These are phyloP conservation scores for Smithsoniella earleae DNA, from an alignment of 163 green algal genomes.

Conservation along the genomic window DNA sequence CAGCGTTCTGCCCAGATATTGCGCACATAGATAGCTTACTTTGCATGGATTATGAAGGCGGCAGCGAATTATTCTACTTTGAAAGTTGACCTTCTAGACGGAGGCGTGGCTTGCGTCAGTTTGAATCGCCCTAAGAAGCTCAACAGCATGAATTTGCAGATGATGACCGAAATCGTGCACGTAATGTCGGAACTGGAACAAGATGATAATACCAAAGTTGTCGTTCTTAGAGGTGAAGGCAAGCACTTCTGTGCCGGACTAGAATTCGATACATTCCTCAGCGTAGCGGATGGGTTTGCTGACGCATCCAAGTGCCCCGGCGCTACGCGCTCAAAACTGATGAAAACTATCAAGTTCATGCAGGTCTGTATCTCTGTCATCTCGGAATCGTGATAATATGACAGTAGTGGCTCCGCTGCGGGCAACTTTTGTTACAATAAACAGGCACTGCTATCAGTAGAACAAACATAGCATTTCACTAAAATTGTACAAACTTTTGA, in stretches of 20 bases:
- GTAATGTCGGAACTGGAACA: neutral
- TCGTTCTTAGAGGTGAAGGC: constrained; percentile 60
- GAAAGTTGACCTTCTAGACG: neutral
- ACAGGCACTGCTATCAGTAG: constrained; percentile 9
- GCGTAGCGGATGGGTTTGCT: neutral
- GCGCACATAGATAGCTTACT: no score
- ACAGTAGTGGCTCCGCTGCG: neutral
- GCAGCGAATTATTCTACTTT: constrained; percentile 6
- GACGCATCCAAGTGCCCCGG: constrained; percentile 38
- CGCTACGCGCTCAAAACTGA: constrained; percentile 42
- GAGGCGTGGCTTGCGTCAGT: neutral
- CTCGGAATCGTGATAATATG: neutral
- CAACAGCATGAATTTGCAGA: neutral
- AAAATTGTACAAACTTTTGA: constrained; percentile 25
- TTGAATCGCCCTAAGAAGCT: neutral
- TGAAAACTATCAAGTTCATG: constrained; percentile 44
- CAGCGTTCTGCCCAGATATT: no score
- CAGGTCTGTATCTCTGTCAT: constrained; percentile 35
- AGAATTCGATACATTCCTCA: constrained; percentile 48
- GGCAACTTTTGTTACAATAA: neutral
- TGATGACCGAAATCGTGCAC: constrained; percentile 9
- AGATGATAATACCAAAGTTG: neutral
- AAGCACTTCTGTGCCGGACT: constrained; percentile 82
- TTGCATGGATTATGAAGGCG: no score
- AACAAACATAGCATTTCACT: constrained; percentile 25